Evolutionary conservation across 1,284 basidiomycete species (phyloP).

Genomic region (Naganishia albida): DNA sequence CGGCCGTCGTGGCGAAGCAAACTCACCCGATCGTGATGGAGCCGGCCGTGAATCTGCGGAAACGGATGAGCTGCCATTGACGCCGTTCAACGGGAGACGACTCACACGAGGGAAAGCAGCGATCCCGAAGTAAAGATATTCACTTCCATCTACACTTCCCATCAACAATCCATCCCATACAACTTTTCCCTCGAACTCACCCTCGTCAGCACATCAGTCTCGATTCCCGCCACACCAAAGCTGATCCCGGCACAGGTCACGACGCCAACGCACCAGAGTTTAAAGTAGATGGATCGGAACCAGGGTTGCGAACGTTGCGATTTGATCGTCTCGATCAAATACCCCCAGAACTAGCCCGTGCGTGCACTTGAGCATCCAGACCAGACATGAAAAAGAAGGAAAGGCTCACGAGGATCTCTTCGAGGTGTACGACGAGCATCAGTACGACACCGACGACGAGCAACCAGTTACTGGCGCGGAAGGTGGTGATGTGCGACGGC

Average conservation of each 20-base stretch:
- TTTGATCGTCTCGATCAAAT: conserved; percentile 41
- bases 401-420: conserved; percentile 38
- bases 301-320: conserved; percentile 36
- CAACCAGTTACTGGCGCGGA: conserved; percentile 38
- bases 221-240: conserved; percentile 27
- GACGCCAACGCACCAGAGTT: conserved; percentile 37
- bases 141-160: conserved; percentile 27
- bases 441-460: conserved; percentile 38
- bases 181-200: conserved; percentile 19
- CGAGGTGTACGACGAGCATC: conserved; percentile 40
- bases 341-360: conserved; percentile 41
- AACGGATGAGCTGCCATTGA: neutral
- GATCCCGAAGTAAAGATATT: conserved; percentile 43
- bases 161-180: neutral
- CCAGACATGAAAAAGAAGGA: neutral
- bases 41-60: conserved; percentile 36
- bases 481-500: conserved; percentile 31
- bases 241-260: conserved; percentile 16
- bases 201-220: conserved; percentile 25
- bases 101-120: conserved; percentile 38
- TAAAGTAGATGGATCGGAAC: conserved; percentile 42
- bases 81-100: neutral
- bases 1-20: too few species aligned
- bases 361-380: too few species aligned
- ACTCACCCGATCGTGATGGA: conserved; percentile 36